Evolutionary conservation across 805 yeast species (phyloP), one percentile per base, ranked within the genome.

Genomic region (Wickerhamomyces strasburgensis): DNA sequence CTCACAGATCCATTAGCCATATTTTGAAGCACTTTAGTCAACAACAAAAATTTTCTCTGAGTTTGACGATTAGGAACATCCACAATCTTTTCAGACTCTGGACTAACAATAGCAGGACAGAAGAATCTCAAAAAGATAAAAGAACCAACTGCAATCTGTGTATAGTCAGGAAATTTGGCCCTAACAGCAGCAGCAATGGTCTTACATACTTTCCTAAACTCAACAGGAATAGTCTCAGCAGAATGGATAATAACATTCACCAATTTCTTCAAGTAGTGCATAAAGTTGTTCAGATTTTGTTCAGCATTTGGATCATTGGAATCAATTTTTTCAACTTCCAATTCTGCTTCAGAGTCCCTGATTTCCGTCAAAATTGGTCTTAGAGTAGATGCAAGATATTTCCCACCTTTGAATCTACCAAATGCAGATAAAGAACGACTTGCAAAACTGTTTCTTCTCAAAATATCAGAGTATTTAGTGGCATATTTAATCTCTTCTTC

Each of bases 51-150:
- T 0, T 86, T 74, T 45, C 95, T 70, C 43, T 87, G 68, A 4
- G 68, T 67, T 13, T 55, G 56, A 6, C 61, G 51, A 37, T 63
- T 62, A 4, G 73, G 50, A 54, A 70, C 48, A 14, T 58, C 63
- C 16, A 63, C 56, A 27, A 67, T 56, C 31, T 54, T 57, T 41
- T 69, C 68, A 14, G 65, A 42, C 39, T 85, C 95, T 0, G 97
- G 97, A 24, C 87, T 78, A 11, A 89, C 89, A 48, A 89, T 79
- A 0, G 95, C 95, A 10, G 98, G 97, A 55, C 94, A 84, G 42
- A 83, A 70, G 44, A 82, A 77, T 39, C 95, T 64, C 47, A 90
- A 65, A 52, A 90, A 89, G 37, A 90, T 66, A 55, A 84, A 90
- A 0, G 95, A 88, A 0, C 96, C 95, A 19, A 87, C 82, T 1